These are phyloP conservation scores for Leucocoprinus leucothites DNA, from an alignment of 768 basidiomycete genomes.

Conservation along the genomic window DNA sequence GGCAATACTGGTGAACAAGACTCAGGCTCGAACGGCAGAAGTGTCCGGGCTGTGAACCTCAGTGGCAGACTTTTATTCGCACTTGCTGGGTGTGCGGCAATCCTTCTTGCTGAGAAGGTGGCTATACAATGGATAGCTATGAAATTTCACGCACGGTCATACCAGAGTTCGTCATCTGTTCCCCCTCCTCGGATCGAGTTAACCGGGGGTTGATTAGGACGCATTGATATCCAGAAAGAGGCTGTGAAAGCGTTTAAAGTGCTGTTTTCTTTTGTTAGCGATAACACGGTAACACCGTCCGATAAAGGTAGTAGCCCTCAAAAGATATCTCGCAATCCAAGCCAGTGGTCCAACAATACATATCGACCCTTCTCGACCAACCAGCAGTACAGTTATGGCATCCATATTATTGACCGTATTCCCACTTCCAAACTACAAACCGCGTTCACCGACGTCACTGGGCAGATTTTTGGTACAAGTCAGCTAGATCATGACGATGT, in stretches of 20 bases:
- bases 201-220: neutral
- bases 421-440: slow-evolving; percentile 1
- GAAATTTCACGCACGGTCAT: too few species aligned
- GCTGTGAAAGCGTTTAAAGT: neutral
- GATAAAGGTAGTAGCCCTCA: too few species aligned
- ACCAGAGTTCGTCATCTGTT: too few species aligned
- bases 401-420: neutral
- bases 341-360: too few species aligned
- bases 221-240: slow-evolving; percentile 4
- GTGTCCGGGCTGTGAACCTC: slow-evolving; percentile 1
- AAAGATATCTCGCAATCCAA: too few species aligned
- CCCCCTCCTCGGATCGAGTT: too few species aligned
- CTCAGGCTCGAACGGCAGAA: neutral
- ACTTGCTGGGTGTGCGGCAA: neutral
- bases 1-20: neutral
- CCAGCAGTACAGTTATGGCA: neutral
- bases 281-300: too few species aligned
- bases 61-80: slow-evolving; percentile 4
- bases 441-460: slow-evolving; percentile 6
- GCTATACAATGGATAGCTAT: too few species aligned
- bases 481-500: neutral
- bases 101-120: neutral
- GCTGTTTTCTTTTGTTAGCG: neutral
- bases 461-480: slow-evolving; percentile 2
- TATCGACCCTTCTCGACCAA: neutral